Evolutionary conservation across 2,329 filamentous ascomycete genomes (phyloP).

Genomic region (Ophiostoma ulmi): DNA sequence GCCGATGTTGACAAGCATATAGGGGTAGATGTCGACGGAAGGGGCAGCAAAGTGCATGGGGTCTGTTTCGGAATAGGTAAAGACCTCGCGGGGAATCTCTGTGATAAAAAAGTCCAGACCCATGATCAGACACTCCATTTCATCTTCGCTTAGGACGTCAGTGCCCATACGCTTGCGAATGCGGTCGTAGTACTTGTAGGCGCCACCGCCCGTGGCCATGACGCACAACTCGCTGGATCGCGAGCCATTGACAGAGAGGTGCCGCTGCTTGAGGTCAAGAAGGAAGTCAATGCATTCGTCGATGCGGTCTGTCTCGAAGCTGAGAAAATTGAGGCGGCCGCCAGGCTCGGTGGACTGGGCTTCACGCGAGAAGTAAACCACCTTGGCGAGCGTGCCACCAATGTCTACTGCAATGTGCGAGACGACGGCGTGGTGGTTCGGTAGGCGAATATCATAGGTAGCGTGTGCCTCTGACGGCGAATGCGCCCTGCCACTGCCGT

Average conservation of each 20-base stretch:
- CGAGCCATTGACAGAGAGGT: conserved; percentile 74
- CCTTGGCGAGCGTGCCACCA: conserved; percentile 88
- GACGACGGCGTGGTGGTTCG: conserved; percentile 90
- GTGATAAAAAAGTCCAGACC: conserved; percentile 98
- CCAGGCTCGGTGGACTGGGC: conserved; percentile 72
- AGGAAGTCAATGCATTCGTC: conserved; percentile 93
- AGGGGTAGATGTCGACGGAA: conserved; percentile 69
- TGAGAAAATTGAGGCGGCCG: conserved; percentile 88
- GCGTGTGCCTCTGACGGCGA: conserved; percentile 51
- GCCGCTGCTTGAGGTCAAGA: conserved; percentile 75
- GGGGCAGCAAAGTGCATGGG: conserved; percentile 85
- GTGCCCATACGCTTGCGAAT: conserved; percentile 79
- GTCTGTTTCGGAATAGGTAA: conserved; percentile 86
- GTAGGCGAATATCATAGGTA: conserved; percentile 89
- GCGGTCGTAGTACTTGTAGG: conserved; percentile 93
- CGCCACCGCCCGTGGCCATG: conserved; percentile 92
- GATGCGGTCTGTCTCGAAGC: conserved; percentile 92
- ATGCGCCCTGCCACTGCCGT: conserved; percentile 28
- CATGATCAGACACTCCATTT: conserved; percentile 98
- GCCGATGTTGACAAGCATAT: conserved; percentile 95
- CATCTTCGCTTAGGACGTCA: conserved; percentile 86
- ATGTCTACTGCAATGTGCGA: conserved; percentile 98
- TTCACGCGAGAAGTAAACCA: conserved; percentile 95
- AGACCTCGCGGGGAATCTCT: conserved; percentile 93
- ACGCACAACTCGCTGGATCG: conserved; percentile 71